Percentiles rank a stretch among this genome's conserved stretches.
Evolutionary conservation across 345 rosid genomes (phyloP).

Genomic region (Populus deltoides): DNA sequence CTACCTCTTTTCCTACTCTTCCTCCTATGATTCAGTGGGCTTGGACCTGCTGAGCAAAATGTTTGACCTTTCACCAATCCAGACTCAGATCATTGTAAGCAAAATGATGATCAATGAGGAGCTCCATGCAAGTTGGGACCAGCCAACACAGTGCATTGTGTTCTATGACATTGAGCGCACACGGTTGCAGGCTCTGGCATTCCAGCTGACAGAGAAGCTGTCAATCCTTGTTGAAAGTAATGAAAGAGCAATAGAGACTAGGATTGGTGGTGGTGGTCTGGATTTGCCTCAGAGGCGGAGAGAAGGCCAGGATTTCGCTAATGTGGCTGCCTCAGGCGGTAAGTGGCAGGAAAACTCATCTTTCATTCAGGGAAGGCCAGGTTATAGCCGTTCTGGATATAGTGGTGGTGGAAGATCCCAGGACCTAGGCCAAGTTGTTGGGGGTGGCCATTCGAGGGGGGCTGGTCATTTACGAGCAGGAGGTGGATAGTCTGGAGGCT

Average conservation of each 20-base stretch:
- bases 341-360: constrained; percentile 64
- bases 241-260: constrained; percentile 73
- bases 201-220: constrained; percentile 76
- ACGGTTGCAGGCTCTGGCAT: constrained; percentile 71
- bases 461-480: constrained; percentile 43
- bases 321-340: constrained; percentile 38
- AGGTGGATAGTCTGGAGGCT: constrained; percentile 50
- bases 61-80: constrained; percentile 64
- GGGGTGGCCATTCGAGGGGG: constrained; percentile 50
- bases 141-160: constrained; percentile 63
- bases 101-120: constrained; percentile 86
- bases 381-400: constrained; percentile 41
- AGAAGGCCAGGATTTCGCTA: constrained; percentile 60
- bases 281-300: constrained; percentile 63
- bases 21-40: constrained; percentile 58
- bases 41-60: constrained; percentile 65
- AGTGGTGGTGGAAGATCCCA: constrained; percentile 38
- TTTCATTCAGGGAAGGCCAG: constrained; percentile 59
- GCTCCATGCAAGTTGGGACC: constrained; percentile 83
- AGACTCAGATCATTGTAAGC: constrained; percentile 63
- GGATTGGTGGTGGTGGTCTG: constrained; percentile 60
- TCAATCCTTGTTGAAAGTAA: constrained; percentile 64
- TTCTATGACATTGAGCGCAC: constrained; percentile 70
- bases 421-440: constrained; percentile 34
- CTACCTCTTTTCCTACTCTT: constrained; percentile 61